Evolutionary conservation across 306 rosid genomes (phyloP).

Genomic region (Betula pendula): DNA sequence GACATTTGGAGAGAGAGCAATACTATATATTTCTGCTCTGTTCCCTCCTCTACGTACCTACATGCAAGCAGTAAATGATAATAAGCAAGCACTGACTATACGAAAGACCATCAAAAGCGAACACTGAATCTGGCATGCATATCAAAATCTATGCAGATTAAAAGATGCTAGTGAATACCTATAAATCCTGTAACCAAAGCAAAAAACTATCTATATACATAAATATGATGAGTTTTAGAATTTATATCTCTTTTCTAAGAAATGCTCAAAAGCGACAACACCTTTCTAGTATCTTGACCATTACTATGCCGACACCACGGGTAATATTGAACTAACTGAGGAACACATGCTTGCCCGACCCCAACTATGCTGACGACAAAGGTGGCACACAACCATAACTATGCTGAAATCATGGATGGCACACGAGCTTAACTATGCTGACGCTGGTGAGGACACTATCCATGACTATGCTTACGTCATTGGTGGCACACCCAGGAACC

Average conservation of each 20-base stretch:
- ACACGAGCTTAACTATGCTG: too few relatives aligned
- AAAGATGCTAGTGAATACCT: not conserved
- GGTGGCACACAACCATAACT: too few relatives aligned
- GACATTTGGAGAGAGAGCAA: slow-evolving; percentile 79
- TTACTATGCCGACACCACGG: too few relatives aligned
- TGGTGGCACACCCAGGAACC: too few relatives aligned
- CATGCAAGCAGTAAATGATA: slow-evolving; percentile 4
- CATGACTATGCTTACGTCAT: too few relatives aligned
- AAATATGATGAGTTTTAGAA: not conserved
- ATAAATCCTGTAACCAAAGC: not conserved
- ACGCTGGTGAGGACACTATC: too few relatives aligned
- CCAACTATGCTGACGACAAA: too few relatives aligned
- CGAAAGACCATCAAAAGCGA: not conserved
- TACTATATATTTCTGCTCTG: slow-evolving; percentile 84
- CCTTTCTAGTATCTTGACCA: too few relatives aligned
- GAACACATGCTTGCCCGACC: too few relatives aligned
- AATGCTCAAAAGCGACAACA: too few relatives aligned
- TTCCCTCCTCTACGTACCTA: slow-evolving; percentile 95
- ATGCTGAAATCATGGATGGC: too few relatives aligned
- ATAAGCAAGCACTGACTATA: not conserved
- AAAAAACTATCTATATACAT: not conserved
- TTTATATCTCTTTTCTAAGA: not conserved
- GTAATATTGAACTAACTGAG: too few relatives aligned
- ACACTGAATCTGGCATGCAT: not conserved
- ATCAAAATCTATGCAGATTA: not conserved